Evolutionary conservation across 2,329 filamentous ascomycete genomes (phyloP), one percentile per base, ranked within the genome.

Genomic region (Herpotrichia juniperi): DNA sequence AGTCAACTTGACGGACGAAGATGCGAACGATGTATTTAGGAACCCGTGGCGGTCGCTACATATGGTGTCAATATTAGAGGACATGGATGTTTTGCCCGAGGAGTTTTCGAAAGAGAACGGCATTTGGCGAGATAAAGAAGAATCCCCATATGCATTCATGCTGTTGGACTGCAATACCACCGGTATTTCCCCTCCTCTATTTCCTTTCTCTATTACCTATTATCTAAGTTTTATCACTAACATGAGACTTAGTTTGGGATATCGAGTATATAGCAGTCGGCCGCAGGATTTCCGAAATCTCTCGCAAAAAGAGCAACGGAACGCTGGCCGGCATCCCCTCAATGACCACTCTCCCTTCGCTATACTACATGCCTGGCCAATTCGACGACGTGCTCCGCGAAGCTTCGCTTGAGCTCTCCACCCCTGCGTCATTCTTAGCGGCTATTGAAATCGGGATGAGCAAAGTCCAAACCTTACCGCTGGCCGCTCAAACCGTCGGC

Each of bases 131-230:
- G n/a, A n/a, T n/a, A 51, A 54, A 22, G 40, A 51, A 21, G 28
- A 42, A 26, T 14, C 52, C 6, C 35, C 53, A 12, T 46, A 46
- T 14, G 39, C 48, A 12, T 47, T 51, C 17, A 17, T 50, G 5
- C 12, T 57, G 37, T 39, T 57, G 30, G 19, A 49, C 5, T 58
- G 56, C 39, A 54, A 56, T 26, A 28, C 53, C 11, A 56, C 56
- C 26, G 48, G 50, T 56, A 42, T 8, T 46, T 39, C 9, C 14
- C 24, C 25, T 28, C 21, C 8, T 14, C 2, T 14, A 21, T 17
- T 37, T 50, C 11, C n/a, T n/a, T 19, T 22, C 10, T 37, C 16
- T 2, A 12, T 19, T 35, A 12, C n/a, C n/a, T n/a, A n/a, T n/a
- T n/a, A n/a, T n/a, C n/a, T n/a, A n/a, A n/a, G n/a, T n/a, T n/a